Base-by-base conservation (phyloP, 768 basidiomycete genomes). In the Rhodocollybia butyracea region DNA sequence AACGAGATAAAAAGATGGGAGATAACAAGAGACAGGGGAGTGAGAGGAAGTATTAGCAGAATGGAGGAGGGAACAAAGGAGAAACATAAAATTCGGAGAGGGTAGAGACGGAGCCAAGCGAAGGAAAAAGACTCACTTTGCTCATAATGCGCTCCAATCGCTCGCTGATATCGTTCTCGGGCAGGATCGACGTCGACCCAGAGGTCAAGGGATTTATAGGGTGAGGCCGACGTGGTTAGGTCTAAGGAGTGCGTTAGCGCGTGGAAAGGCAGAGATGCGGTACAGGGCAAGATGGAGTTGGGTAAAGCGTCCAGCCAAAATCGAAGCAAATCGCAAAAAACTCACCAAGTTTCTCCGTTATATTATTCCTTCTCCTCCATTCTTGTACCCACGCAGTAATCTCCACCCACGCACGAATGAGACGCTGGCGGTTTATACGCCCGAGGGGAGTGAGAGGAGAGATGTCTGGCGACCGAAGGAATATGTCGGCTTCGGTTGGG, bases 401-500 rank as follows among this genome's bases (percentile, higher is more conserved):
- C 65, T 94, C 91, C 17, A 91, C 77, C 91, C 91, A 93, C 27
- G 86, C 88, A 31, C 91, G 81, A 46, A 93, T 76, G 3, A 93
- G 76, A 63, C 78, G 85, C 22, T 78, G 77, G 4, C 85, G 77
- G 57, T 76, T 80, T 54, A 75, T 73, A 55, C 69, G 77, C 17
- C 85, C 85, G 36, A 74, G 69, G 8, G 70, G 62, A 8, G 73
- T 76, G 10, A 52, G 62, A 15, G 73, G 61, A 56, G 88, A 82
- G 3, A 83, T 82, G 5, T 67, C 40, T 0, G 88, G 88, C 19
- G 87, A 81, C 5, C 71, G 72, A 12, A 91, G 68, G 1, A 75
- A 76, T 5, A 68, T 63, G 36, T 83, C 81, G 3, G 5, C 74
- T 73, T 34, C 57, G 66, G 17, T 57, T 57, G 22, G 11, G 39